phyloP scores from a whole-genome alignment of 2,329 filamentous ascomycete genomes.

The Epichloe coenophiala region DNA sequence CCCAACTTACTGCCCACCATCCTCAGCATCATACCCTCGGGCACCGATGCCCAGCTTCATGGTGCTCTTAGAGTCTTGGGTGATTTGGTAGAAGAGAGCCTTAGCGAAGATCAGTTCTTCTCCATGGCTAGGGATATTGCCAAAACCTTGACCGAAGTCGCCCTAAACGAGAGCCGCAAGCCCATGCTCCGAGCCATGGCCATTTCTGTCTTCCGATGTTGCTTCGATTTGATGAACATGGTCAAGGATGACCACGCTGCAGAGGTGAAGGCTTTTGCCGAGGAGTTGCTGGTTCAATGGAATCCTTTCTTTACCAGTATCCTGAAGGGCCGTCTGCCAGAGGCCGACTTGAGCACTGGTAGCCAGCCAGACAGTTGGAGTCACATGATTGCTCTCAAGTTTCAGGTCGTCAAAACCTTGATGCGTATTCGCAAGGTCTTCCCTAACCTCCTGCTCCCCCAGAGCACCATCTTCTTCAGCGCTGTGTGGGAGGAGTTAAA shows the following conservation, averaged over 20 bases:
- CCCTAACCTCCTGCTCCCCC: constrained; percentile 63
- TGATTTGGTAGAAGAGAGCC: constrained; percentile 83
- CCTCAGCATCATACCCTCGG: constrained; percentile 61
- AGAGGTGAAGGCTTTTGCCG: constrained; percentile 78
- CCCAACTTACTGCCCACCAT: constrained; percentile 74
- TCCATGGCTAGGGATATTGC: constrained; percentile 75
- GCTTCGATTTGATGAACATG: constrained; percentile 93
- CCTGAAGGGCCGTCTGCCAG: constrained; percentile 63
- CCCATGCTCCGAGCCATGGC: constrained; percentile 69
- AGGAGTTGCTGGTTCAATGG: constrained; percentile 73
- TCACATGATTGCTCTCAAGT: constrained; percentile 71
- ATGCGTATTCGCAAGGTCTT: constrained; percentile 82
- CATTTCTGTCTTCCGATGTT: constrained; percentile 78
- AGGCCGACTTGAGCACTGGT: constrained; percentile 34
- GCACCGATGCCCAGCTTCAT: constrained; percentile 69
- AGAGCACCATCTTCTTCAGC: constrained; percentile 72
- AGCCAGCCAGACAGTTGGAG: constrained; percentile 57
- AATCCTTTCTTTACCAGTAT: constrained; percentile 76
- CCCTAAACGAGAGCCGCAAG: constrained; percentile 61
- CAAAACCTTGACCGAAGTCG: constrained; percentile 69
- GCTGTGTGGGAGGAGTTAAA: constrained; percentile 82
- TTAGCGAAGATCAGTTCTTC: constrained; percentile 94
- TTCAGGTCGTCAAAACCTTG: constrained; percentile 88
- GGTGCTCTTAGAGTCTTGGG: constrained; percentile 77
- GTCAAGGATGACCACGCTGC: constrained; percentile 84